These are phyloP conservation scores for Penicillium concentricum DNA, from an alignment of 2,329 filamentous ascomycete genomes.

Conservation along the genomic window DNA sequence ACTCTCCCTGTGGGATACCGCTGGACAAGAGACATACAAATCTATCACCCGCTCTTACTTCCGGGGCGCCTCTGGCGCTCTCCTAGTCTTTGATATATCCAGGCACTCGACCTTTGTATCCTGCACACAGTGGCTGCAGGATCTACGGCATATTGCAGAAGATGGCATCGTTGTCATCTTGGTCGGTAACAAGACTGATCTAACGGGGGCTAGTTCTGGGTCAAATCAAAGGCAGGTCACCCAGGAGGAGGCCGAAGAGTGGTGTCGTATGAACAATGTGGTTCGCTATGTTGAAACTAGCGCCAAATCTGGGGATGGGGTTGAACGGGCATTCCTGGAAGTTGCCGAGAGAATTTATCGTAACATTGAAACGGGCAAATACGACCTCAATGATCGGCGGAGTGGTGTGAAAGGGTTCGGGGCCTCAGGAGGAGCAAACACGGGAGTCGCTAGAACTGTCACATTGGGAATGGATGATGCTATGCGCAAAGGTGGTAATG, in stretches of 20 bases:
- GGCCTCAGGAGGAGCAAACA: conserved; percentile 38
- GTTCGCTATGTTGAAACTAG: conserved; percentile 94
- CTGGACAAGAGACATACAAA: conserved; percentile 96
- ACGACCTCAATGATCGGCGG: conserved; percentile 89
- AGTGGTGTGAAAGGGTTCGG: conserved; percentile 77
- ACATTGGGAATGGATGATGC: conserved; percentile 49
- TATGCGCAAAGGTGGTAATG: conserved; percentile 42
- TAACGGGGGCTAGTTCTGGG: conserved; percentile 55
- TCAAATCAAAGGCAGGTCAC: conserved; percentile 70
- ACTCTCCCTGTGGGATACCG: conserved; percentile 90
- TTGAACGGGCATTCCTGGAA: conserved; percentile 88
- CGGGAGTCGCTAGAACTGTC: conserved; percentile 41
- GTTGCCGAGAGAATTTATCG: conserved; percentile 94
- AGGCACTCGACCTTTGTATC: conserved; percentile 80
- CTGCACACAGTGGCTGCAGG: conserved; percentile 89
- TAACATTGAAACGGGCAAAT: conserved; percentile 92
- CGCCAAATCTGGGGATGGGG: conserved; percentile 91
- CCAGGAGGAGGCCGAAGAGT: conserved; percentile 78
- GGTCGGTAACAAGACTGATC: conserved; percentile 92
- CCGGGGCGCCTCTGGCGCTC: conserved; percentile 71
- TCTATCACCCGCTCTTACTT: conserved; percentile 94
- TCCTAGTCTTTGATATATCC: conserved; percentile 94
- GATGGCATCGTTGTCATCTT: conserved; percentile 92
- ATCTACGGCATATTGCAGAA: conserved; percentile 91
- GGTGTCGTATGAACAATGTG: conserved; percentile 81